phyloP scores from a whole-genome alignment of 345 rosid genomes.

The Aethionema arabicum region DNA sequence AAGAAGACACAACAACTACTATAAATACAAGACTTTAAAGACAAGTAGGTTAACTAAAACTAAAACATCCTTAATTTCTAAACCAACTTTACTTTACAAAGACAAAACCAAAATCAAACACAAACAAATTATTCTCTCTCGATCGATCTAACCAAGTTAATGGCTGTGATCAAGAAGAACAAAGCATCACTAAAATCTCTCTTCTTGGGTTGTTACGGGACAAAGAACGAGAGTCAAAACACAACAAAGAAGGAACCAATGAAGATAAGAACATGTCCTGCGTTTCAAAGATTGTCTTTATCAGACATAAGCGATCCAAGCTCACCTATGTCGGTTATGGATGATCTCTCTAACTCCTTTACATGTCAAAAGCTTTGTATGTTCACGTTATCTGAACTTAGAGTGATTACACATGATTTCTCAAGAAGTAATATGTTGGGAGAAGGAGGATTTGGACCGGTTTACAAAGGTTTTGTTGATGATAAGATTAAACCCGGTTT shows the following conservation, averaged over 20 bases:
- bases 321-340: conserved; percentile 47
- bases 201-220: conserved; percentile 46
- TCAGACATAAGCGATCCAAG: conserved; percentile 59
- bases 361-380: conserved; percentile 53
- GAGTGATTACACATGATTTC: conserved; percentile 50
- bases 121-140: neutral
- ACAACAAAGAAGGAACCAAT: conserved; percentile 27
- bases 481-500: conserved; percentile 56
- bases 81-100: conserved; percentile 31
- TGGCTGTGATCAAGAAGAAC: conserved; percentile 36
- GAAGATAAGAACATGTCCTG: conserved; percentile 41
- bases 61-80: conserved; percentile 35
- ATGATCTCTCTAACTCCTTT: conserved; percentile 60
- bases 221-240: conserved; percentile 15
- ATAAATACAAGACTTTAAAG: conserved; percentile 39
- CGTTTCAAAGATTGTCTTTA: conserved; percentile 47
- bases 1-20: conserved; percentile 34
- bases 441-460: conserved; percentile 81
- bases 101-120: conserved; percentile 20
- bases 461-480: conserved; percentile 67
- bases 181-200: conserved; percentile 47
- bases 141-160: conserved; percentile 8
- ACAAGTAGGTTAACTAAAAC: conserved; percentile 39
- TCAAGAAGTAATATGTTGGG: conserved; percentile 60
- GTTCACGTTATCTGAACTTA: conserved; percentile 55